Conservation (phyloP, 2,329 filamentous ascomycete genomes). For the Chaetomiaceae sp. region DNA sequence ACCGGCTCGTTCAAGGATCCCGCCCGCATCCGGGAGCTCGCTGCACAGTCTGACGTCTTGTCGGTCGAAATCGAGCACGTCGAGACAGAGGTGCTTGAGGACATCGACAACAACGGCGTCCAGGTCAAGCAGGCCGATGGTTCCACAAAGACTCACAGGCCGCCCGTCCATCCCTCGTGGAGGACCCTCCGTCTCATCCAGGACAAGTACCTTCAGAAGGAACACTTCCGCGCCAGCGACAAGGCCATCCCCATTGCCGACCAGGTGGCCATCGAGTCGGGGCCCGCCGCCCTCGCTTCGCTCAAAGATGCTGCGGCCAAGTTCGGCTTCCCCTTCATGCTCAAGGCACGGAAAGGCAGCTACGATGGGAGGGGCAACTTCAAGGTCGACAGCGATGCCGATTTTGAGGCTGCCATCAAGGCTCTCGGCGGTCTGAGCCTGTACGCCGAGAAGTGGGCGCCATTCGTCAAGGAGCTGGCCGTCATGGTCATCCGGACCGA, state of each 20-base stretch:
- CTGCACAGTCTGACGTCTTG: constrained; percentile 69
- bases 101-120: constrained; percentile 64
- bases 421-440: constrained; percentile 66
- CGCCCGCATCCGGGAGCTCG: constrained; percentile 73
- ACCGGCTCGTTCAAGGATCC: constrained; percentile 84
- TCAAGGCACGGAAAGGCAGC: constrained; percentile 84
- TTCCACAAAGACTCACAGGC: constrained; percentile 31
- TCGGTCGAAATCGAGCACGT: constrained; percentile 97
- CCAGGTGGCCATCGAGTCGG: constrained; percentile 58
- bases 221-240: constrained; percentile 56
- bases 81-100: constrained; percentile 81
- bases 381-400: constrained; percentile 41
- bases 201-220: constrained; percentile 89
- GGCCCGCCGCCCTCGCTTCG: constrained; percentile 51
- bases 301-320: constrained; percentile 58
- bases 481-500: constrained; percentile 94
- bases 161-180: constrained; percentile 73
- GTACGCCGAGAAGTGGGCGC: constrained; percentile 86
- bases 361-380: constrained; percentile 82
- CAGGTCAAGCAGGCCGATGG: constrained; percentile 39
- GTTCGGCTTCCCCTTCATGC: constrained; percentile 82
- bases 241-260: constrained; percentile 67
- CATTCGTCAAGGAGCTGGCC: constrained; percentile 81
- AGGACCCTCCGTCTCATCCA: constrained; percentile 83
- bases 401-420: constrained; percentile 59